These are phyloP conservation scores for Solanum chacoense DNA, from an alignment of 305 asterid genomes.

Conservation along the genomic window DNA sequence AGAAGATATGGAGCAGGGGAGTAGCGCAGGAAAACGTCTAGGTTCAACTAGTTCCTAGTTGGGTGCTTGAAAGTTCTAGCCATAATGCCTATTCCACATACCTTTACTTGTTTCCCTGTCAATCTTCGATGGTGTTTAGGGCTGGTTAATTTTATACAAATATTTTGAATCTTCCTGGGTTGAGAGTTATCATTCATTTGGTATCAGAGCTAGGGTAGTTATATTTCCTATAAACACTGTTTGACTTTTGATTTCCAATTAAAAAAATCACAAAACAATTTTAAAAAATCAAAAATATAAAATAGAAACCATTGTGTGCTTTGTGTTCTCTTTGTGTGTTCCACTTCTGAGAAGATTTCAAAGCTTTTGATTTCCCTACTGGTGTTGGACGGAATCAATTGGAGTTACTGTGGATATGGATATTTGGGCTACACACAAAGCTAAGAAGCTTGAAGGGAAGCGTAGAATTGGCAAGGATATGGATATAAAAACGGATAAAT, in stretches of 20 bases:
- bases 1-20: not conserved
- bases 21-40: not conserved
- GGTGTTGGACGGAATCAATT: not conserved
- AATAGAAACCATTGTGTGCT: not conserved
- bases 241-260: not conserved
- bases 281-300: too few species aligned
- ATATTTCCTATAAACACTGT: too few species aligned
- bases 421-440: not conserved
- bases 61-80: not conserved
- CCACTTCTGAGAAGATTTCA: not conserved
- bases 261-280: not conserved
- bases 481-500: not conserved
- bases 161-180: not conserved
- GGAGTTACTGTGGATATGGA: not conserved
- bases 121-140: not conserved
- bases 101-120: not conserved
- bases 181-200: not conserved
- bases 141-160: not conserved
- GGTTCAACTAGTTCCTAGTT: not conserved
- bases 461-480: not conserved
- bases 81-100: not conserved
- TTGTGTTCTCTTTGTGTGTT: not conserved
- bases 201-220: not conserved
- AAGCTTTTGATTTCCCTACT: not conserved
- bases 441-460: not conserved